Evolutionary conservation across 2,329 filamentous ascomycete genomes (phyloP).

Genomic region (Pseudocercospora vitis): DNA sequence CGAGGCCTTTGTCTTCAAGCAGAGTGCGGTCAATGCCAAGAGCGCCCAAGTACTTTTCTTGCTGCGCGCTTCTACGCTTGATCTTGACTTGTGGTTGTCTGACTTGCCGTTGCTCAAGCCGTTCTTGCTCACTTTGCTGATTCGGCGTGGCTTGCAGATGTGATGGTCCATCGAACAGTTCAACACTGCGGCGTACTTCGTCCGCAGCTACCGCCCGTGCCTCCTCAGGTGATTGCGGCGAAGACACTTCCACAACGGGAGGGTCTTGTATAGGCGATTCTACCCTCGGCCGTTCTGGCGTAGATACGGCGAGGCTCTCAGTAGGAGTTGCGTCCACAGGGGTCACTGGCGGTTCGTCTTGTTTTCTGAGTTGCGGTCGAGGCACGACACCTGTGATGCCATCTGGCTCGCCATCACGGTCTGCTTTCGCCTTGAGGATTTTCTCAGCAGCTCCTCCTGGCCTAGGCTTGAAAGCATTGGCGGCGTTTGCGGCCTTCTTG

Average conservation of each 20-base stretch:
- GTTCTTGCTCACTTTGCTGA: slow-evolving; percentile 17
- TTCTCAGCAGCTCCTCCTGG: slow-evolving; percentile 83
- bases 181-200: slow-evolving; percentile 17
- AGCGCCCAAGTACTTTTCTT: slow-evolving; percentile 72
- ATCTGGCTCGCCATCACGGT: slow-evolving; percentile 69
- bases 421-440: slow-evolving; percentile 56
- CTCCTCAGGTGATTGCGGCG: slow-evolving; percentile 30
- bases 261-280: slow-evolving; percentile 16
- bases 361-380: slow-evolving; percentile 55
- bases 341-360: slow-evolving; percentile 22
- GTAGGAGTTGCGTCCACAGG: slow-evolving; percentile 9
- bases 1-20: slow-evolving; percentile 72
- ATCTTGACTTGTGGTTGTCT: slow-evolving; percentile 34
- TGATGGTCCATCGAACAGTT: slow-evolving; percentile 29
- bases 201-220: slow-evolving; percentile 8
- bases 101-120: slow-evolving; percentile 30
- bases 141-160: slow-evolving; percentile 18
- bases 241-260: slow-evolving; percentile 32
- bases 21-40: slow-evolving; percentile 75
- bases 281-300: neutral
- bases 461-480: slow-evolving; percentile 77
- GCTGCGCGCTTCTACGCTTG: slow-evolving; percentile 68
- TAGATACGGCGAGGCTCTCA: slow-evolving; percentile 2
- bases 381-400: slow-evolving; percentile 88
- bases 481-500: slow-evolving; percentile 75